Base-by-base conservation (phyloP, 345 rosid genomes). In the Sisymbrium altissimum region DNA sequence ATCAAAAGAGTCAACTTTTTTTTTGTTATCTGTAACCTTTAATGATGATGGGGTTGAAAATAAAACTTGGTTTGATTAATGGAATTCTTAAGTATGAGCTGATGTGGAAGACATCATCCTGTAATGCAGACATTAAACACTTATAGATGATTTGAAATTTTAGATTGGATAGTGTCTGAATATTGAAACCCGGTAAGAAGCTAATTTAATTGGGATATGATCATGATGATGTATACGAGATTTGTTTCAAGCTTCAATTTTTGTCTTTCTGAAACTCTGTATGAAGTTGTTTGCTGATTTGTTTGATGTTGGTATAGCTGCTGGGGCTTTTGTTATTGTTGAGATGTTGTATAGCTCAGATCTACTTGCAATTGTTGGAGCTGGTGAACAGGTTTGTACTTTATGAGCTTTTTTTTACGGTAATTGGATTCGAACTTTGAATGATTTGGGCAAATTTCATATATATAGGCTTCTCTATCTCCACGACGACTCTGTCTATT, bases 291-390 rank as follows among this genome's bases (percentile, higher is more conserved):
- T n/a, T n/a, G n/a, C n/a, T n/a, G n/a, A n/a, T 56, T 71, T 17
- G 12, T 68, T 78, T 62, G 41, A 15, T 72, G 68, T 41, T 49
- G 54, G 3, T 79, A 50, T 50, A 93, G 98, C 84, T 82, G 78
- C 72, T 75, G 98, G 97, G 71, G 89, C 88, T 78, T 93, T 85
- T 73, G 59, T 60, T 55, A 80, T 93, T 73, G 98, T 91, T 50
- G 97, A 93, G 73, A 93, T 93, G 98, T 86, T 93, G 65, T 89
- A 87, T 68, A 78, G 90, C 81, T 83, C 97, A 39, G 90, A 87
- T 84, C 97, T 93, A 49, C 92, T 93, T 45, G 98, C 98, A 50
- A 82, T 93, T 81, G 97, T 93, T 68, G 98, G 97, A 56, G 98
- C 97, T 49, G 98, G 98, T 68, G 98, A 89, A 79, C 98, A 93